Evolutionary conservation across 805 yeast genomes (phyloP).

Genomic region (Ogataea henricii): DNA sequence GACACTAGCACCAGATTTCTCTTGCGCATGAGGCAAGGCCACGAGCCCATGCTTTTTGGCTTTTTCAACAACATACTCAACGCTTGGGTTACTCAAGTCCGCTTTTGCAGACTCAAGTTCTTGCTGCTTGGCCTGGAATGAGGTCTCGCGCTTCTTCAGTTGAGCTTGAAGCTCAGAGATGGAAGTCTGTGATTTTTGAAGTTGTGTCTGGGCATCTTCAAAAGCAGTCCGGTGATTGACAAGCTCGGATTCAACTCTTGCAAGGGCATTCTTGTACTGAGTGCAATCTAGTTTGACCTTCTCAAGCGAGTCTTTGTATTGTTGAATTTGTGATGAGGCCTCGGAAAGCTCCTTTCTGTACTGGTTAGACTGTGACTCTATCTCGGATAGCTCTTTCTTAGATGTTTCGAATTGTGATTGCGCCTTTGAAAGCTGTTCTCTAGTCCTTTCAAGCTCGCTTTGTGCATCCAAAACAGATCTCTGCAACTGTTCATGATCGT

Average conservation of each 20-base stretch:
- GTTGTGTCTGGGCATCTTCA: neutral
- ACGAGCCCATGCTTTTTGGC: conserved; percentile 21
- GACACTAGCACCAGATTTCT: neutral
- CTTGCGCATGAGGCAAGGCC: conserved; percentile 1
- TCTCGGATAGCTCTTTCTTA: too few relatives aligned
- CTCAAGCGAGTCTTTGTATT: neutral
- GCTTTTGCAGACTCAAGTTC: conserved; percentile 7
- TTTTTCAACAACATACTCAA: conserved; percentile 26
- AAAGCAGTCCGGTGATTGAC: neutral
- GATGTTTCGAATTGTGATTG: conserved; percentile 1
- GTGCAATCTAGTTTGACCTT: neutral
- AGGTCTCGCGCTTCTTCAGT: neutral
- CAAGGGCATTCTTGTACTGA: neutral
- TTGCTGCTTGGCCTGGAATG: neutral
- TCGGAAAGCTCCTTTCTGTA: neutral
- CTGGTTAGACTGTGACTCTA: neutral
- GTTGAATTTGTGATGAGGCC: neutral
- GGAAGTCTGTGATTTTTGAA: neutral
- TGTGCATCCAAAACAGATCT: neutral
- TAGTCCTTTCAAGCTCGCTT: neutral
- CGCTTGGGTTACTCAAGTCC: conserved; percentile 29
- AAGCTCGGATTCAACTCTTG: neutral
- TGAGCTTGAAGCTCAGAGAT: neutral
- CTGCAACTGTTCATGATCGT: conserved; percentile 9
- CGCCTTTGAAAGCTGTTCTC: neutral